Evolutionary conservation across 2,329 filamentous ascomycete species (phyloP), one percentile per base, ranked within the genome.

Genomic region (Hypoxylon sp.): DNA sequence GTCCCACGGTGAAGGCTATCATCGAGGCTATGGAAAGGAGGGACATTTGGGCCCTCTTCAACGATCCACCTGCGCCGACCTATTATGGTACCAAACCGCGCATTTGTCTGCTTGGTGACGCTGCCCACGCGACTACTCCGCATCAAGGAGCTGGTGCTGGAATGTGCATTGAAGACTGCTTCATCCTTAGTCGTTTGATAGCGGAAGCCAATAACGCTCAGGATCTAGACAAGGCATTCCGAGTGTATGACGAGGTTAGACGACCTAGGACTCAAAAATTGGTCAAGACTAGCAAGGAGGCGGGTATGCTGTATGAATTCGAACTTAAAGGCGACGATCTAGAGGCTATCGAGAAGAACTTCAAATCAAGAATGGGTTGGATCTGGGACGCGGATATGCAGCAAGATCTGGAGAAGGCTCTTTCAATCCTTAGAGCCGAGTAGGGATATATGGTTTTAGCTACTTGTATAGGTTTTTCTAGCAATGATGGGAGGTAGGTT

Each of bases 91-190:
- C 61, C 6, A 47, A 53, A 6, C 73, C 72, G 9, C 79, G 83
- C 0, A 72, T 86, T 24, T 83, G 81, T 39, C 80, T 91, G 1
- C 76, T 88, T 0, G 89, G 89, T 13, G 89, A 91, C 72, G 88
- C 89, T 0, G 89, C 89, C 0, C 89, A 91, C 74, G 88, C 88
- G 0, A 86, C 86, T 42, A 86, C 87, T 0, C 89, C 89, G 0
- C 85, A 88, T 42, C 85, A 88, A 46, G 88, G 88, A 0, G 84
- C 88, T 1, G 88, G 88, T 2, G 84, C 86, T 0, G 87, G 86
- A 1, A 83, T 89, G 72, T 86, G 85, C 1, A 85, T 90, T 63
- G 86, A 88, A 69, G 86, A 89, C 64, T 68, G 69, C 64, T 73
- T 70, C n/a, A 58, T 76, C 9, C 70, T 77, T 1, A 81, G 83